phyloP scores from a whole-genome alignment of 2,329 filamentous ascomycete species.

The Epicoccum nigrum region DNA sequence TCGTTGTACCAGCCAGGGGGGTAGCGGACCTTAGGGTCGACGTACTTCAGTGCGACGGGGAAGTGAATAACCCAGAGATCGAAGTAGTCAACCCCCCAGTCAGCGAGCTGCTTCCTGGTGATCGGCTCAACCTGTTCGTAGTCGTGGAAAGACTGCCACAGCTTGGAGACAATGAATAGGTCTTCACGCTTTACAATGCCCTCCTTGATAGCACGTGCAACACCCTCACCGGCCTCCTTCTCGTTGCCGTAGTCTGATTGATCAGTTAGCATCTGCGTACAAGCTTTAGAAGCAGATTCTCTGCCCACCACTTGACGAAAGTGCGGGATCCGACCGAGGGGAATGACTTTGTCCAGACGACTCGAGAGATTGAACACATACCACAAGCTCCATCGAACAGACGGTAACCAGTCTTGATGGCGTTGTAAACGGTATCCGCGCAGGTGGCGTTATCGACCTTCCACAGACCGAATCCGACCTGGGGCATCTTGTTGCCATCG shows the following conservation, averaged over 20 bases:
- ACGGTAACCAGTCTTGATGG: slow-evolving; percentile 37
- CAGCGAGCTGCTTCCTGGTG: slow-evolving; percentile 65
- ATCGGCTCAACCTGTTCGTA: slow-evolving; percentile 74
- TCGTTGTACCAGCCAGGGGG: slow-evolving; percentile 45
- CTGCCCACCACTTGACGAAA: too few relatives aligned
- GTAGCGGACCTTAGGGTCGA: slow-evolving; percentile 43
- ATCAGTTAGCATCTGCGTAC: slow-evolving; percentile 12
- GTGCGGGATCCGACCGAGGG: too few relatives aligned
- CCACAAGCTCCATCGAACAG: slow-evolving; percentile 37
- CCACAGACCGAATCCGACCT: slow-evolving; percentile 81
- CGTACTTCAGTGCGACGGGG: slow-evolving; percentile 64
- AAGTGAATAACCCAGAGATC: slow-evolving; percentile 73
- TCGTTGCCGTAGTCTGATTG: slow-evolving; percentile 47
- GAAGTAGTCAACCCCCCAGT: slow-evolving; percentile 57
- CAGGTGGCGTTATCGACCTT: slow-evolving; percentile 77
- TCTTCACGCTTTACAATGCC: slow-evolving; percentile 62
- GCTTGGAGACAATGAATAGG: slow-evolving; percentile 90
- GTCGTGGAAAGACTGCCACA: slow-evolving; percentile 93
- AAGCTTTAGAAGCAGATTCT: background rate
- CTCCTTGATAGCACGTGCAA: slow-evolving; percentile 48
- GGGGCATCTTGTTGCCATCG: slow-evolving; percentile 70
- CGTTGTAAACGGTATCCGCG: slow-evolving; percentile 78
- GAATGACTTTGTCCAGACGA: too few relatives aligned
- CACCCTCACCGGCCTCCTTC: slow-evolving; percentile 45
- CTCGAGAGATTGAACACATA: background rate